Evolutionary conservation across 2,329 filamentous ascomycete genomes (phyloP).

Genomic region (Calonectria hongkongensis): DNA sequence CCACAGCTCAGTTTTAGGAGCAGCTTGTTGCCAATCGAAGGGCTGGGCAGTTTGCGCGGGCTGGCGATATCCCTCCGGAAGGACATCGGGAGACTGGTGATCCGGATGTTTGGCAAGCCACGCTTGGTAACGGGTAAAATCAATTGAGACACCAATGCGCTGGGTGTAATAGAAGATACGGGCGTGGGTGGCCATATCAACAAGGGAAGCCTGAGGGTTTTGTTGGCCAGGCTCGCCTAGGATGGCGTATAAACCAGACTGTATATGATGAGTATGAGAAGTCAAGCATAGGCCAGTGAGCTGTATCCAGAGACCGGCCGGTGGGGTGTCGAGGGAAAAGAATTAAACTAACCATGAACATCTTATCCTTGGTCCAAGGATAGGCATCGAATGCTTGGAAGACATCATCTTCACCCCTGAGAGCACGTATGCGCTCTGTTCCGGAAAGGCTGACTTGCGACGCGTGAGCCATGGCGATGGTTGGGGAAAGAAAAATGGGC

Average conservation of each 20-base stretch:
- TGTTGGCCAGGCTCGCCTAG: conserved; percentile 70
- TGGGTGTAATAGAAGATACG: conserved; percentile 80
- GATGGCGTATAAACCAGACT: conserved; percentile 79
- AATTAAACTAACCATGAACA: conserved; percentile 74
- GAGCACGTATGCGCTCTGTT: conserved; percentile 62
- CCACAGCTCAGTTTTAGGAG: conserved; percentile 68
- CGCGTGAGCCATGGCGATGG: conserved; percentile 46
- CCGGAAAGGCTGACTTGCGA: conserved; percentile 54
- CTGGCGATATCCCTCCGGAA: conserved; percentile 59
- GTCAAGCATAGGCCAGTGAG: neutral
- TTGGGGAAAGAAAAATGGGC: neutral
- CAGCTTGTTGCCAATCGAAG: conserved; percentile 69
- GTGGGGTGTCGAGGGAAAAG: neutral
- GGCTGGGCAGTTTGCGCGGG: conserved; percentile 34
- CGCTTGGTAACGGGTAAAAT: conserved; percentile 80
- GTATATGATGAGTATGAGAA: conserved; percentile 24
- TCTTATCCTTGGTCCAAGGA: conserved; percentile 79
- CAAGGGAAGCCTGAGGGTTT: conserved; percentile 69
- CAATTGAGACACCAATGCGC: conserved; percentile 71
- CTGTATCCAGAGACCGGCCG: neutral
- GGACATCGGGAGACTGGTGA: conserved; percentile 59
- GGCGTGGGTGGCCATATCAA: conserved; percentile 78
- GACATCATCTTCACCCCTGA: conserved; percentile 64
- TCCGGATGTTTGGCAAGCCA: conserved; percentile 70
- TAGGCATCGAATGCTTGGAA: conserved; percentile 80